Evolutionary conservation across 2,329 filamentous ascomycete genomes (phyloP).

Genomic region (Phoma sp.): DNA sequence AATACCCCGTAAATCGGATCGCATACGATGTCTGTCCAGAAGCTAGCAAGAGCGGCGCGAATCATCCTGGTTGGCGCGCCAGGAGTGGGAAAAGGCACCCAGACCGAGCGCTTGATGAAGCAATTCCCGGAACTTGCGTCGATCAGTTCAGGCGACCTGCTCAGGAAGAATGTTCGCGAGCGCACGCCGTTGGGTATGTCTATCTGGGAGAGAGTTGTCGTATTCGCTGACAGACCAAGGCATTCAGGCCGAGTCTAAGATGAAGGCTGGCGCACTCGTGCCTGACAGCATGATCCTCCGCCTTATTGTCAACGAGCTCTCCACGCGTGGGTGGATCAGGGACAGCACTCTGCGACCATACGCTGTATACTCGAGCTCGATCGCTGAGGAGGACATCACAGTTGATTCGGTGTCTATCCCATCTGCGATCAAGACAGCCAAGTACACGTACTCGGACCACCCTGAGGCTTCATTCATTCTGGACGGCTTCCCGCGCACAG

Average conservation of each 20-base stretch:
- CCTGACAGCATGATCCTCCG: conserved; percentile 90
- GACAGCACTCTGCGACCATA: conserved; percentile 54
- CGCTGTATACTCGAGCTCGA: conserved; percentile 51
- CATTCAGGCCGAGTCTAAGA: conserved; percentile 86
- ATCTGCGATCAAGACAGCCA: conserved; percentile 41
- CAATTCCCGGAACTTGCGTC: conserved; percentile 88
- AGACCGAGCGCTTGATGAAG: conserved; percentile 84
- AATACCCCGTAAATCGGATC: not conserved
- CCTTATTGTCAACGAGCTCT: conserved; percentile 89
- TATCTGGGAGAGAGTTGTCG: not conserved
- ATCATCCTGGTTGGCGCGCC: conserved; percentile 95
- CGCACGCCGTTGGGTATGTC: conserved; percentile 79
- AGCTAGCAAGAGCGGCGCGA: conserved; percentile 71
- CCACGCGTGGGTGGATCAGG: conserved; percentile 81
- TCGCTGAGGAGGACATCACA: conserved; percentile 38
- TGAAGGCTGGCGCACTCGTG: conserved; percentile 88
- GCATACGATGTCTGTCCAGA: conserved; percentile 29
- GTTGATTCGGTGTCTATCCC: conserved; percentile 53
- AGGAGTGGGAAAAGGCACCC: conserved; percentile 96
- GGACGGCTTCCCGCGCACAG: conserved; percentile 93
- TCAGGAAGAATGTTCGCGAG: conserved; percentile 90
- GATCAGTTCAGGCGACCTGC: conserved; percentile 90
- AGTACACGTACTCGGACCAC: conserved; percentile 64
- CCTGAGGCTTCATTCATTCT: conserved; percentile 89
- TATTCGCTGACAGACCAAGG: conserved; percentile 59